These are phyloP conservation scores for Candida ponderosae DNA, from an alignment of 805 yeast genomes.

Conservation along the genomic window DNA sequence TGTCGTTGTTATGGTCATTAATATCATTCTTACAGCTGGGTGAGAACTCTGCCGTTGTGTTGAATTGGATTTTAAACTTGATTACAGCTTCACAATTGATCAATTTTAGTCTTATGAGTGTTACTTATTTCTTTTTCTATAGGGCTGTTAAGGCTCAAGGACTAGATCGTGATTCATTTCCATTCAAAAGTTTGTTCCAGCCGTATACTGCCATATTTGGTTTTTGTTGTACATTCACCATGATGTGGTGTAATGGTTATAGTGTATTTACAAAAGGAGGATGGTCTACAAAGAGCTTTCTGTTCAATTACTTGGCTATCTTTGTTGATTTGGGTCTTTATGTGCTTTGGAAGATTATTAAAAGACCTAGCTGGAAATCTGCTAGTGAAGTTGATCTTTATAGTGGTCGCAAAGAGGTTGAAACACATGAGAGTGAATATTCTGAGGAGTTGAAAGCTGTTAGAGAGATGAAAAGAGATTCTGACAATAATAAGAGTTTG, in stretches of 20 bases:
- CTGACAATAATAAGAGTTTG: constrained; percentile 15
- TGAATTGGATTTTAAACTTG: constrained; percentile 65
- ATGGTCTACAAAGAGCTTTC: constrained; percentile 56
- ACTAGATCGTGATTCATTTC: constrained; percentile 34
- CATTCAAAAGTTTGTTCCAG: constrained; percentile 49
- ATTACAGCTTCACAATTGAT: constrained; percentile 64
- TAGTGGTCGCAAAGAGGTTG: constrained; percentile 49
- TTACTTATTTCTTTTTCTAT: constrained; percentile 55
- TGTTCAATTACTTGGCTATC: constrained; percentile 67
- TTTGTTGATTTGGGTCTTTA: constrained; percentile 46
- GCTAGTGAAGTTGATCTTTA: constrained; percentile 45
- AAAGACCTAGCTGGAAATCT: constrained; percentile 36
- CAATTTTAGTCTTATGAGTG: constrained; percentile 49
- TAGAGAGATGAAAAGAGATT: constrained; percentile 17
- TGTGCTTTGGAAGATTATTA: constrained; percentile 42
- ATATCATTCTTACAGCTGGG: constrained; percentile 60
- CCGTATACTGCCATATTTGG: constrained; percentile 52
- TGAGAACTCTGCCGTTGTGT: constrained; percentile 50
- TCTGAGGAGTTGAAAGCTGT: constrained; percentile 9
- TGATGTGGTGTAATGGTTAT: constrained; percentile 64
- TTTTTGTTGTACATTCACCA: constrained; percentile 31
- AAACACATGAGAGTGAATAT: constrained; percentile 40
- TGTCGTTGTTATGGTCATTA: constrained; percentile 51
- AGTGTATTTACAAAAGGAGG: constrained; percentile 57
- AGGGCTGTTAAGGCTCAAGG: constrained; percentile 50